Evolutionary conservation across 306 rosid genomes (phyloP).

Genomic region (Amphicarpaea edgeworthii): DNA sequence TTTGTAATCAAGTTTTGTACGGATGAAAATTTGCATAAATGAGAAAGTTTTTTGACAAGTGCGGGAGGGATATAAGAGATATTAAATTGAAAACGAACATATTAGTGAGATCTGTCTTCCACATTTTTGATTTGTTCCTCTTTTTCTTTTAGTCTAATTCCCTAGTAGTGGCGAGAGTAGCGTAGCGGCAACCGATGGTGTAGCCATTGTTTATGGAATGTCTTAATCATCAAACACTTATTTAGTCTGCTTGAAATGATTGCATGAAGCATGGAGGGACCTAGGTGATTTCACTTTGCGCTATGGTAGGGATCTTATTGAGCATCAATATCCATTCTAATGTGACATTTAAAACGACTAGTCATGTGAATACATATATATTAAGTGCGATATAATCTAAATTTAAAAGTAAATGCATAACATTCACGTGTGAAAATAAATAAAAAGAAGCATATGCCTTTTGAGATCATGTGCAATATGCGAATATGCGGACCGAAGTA

Average conservation of each 20-base stretch:
- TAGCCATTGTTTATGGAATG: not conserved
- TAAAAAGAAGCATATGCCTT: too few species aligned
- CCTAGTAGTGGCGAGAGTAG: not conserved
- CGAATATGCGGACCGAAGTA: too few species aligned
- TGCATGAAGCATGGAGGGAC: conserved; percentile 5
- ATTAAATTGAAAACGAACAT: conserved; percentile 16
- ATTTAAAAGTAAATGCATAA: too few species aligned
- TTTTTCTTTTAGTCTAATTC: not conserved
- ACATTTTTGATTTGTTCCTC: not conserved
- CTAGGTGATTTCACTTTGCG: conserved; percentile 19
- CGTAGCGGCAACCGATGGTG: not conserved
- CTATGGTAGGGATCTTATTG: conserved; percentile 11
- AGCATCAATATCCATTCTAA: not conserved
- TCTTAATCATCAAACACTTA: conserved; percentile 1
- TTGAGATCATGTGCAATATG: too few species aligned
- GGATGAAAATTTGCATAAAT: not conserved
- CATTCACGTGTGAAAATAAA: too few species aligned
- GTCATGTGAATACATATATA: not conserved
- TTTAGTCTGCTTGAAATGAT: conserved; percentile 9
- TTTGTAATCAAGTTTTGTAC: too few species aligned
- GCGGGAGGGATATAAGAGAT: not conserved
- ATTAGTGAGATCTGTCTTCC: not conserved
- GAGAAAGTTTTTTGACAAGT: not conserved
- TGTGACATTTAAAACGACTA: not conserved
- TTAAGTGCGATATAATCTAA: not conserved